These are phyloP conservation scores for Aspergillus flavus DNA, from an alignment of 2,329 filamentous ascomycete species.

Conservation along the genomic window DNA sequence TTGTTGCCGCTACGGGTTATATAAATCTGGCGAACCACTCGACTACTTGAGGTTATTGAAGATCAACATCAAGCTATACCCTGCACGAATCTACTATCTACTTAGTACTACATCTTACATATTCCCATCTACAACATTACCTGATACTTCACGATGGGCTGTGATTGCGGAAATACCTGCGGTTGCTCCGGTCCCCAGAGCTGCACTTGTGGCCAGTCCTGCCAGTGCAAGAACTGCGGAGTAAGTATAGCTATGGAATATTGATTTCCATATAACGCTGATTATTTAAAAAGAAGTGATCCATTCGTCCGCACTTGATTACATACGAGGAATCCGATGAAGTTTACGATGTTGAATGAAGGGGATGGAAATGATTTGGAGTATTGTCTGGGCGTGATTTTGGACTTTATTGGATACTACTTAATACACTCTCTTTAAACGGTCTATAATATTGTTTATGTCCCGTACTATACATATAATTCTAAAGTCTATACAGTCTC, in stretches of 20 bases:
- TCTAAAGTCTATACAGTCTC: background rate
- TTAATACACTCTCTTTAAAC: constrained; percentile 4
- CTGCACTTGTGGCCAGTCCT: constrained; percentile 38
- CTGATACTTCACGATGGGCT: constrained; percentile 32
- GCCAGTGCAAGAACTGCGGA: constrained; percentile 42
- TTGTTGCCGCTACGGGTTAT: background rate
- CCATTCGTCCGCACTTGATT: background rate
- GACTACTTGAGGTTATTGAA: background rate
- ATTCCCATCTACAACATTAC: background rate
- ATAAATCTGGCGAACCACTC: background rate
- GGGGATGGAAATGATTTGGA: constrained; percentile 9
- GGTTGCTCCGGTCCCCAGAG: constrained; percentile 33
- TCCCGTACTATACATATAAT: background rate
- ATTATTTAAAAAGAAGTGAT: constrained; percentile 25
- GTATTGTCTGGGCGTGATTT: constrained; percentile 11
- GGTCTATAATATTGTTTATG: too few species aligned
- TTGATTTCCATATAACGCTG: constrained; percentile 12
- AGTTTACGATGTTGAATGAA: background rate
- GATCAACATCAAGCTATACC: background rate
- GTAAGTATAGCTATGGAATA: constrained; percentile 28
- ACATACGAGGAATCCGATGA: background rate
- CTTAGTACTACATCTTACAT: background rate
- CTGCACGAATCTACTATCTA: background rate
- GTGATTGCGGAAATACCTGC: constrained; percentile 38
- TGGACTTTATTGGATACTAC: constrained; percentile 17